Evolutionary conservation across 441 rosid species (phyloP).

Genomic region (Populus hybrid): DNA sequence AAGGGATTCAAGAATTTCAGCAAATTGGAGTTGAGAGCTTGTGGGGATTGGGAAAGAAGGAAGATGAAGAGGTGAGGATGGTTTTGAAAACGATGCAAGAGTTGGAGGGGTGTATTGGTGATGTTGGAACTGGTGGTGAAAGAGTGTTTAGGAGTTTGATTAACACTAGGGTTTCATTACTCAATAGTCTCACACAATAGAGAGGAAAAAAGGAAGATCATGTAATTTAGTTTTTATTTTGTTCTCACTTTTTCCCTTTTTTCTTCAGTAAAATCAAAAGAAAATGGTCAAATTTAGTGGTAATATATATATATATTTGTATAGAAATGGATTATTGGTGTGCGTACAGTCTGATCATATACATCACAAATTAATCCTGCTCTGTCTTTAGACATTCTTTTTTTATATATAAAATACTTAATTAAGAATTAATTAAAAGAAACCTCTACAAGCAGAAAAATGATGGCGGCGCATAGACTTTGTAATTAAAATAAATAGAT

Average conservation of each 20-base stretch:
- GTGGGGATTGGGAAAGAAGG: conserved; percentile 49
- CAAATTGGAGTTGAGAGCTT: conserved; percentile 42
- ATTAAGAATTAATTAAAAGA: no score
- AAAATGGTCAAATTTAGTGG: background rate
- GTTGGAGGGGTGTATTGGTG: conserved; percentile 45
- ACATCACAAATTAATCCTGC: no score
- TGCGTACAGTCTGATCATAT: no score
- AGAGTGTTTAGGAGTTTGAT: conserved; percentile 54
- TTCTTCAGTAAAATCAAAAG: background rate
- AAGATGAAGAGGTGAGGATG: conserved; percentile 52
- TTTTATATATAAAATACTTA: background rate
- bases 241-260: background rate
- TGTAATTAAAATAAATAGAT: no score
- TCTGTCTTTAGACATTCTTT: background rate
- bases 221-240: conserved; percentile 2
- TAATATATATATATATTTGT: no score
- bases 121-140: conserved; percentile 42
- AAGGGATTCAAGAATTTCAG: conserved; percentile 50
- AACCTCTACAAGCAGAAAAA: no score
- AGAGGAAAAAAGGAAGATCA: background rate
- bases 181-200: conserved; percentile 41
- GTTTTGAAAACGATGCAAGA: conserved; percentile 51
- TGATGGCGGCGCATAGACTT: no score
- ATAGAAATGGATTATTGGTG: background rate
- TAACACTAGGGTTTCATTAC: conserved; percentile 53